A percentile compares a stretch with the other conserved stretches of the same genome.
These are phyloP conservation scores for Agrocybe praecox DNA, from an alignment of 768 basidiomycete genomes.

Conservation along the genomic window DNA sequence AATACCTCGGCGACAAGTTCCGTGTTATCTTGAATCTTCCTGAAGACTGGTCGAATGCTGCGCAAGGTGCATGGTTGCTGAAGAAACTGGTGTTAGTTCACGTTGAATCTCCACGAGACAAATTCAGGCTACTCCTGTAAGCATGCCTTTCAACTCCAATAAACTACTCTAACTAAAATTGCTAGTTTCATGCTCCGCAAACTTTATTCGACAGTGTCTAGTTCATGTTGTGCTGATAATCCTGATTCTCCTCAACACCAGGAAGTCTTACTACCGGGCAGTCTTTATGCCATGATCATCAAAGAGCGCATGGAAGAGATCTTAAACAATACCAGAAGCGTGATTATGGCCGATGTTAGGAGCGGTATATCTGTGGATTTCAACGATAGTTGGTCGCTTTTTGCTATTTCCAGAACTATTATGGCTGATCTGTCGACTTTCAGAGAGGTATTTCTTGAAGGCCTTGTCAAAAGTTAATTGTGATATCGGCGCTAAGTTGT, in stretches of 20 bases:
- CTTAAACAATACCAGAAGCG: constrained; percentile 69
- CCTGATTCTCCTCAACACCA: constrained; percentile 99
- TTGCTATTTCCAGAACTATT: constrained; percentile 1
- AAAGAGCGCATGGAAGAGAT: constrained; percentile 96
- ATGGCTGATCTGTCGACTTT: background rate
- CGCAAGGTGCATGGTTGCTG: constrained; percentile 81
- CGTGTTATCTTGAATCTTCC: constrained; percentile 88
- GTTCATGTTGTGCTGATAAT: constrained; percentile 90
- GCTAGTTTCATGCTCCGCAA: constrained; percentile 96
- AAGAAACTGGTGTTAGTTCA: constrained; percentile 91
- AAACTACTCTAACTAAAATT: background rate
- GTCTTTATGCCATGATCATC: constrained; percentile 94
- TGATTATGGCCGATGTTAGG: constrained; percentile 73
- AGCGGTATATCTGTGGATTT: constrained; percentile 86
- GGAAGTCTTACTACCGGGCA: constrained; percentile 93
- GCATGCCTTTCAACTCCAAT: constrained; percentile 22
- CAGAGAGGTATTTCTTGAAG: constrained; percentile 83
- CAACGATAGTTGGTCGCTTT: constrained; percentile 67
- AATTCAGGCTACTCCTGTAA: constrained; percentile 93
- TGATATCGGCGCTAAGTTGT: constrained; percentile 87
- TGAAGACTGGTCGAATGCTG: constrained; percentile 88
- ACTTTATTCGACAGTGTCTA: constrained; percentile 88
- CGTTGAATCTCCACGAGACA: constrained; percentile 83
- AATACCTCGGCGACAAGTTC: constrained; percentile 97
- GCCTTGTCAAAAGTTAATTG: constrained; percentile 79